Conservation (phyloP, 768 basidiomycete genomes). For the Naganishia vishniacii region DNA sequence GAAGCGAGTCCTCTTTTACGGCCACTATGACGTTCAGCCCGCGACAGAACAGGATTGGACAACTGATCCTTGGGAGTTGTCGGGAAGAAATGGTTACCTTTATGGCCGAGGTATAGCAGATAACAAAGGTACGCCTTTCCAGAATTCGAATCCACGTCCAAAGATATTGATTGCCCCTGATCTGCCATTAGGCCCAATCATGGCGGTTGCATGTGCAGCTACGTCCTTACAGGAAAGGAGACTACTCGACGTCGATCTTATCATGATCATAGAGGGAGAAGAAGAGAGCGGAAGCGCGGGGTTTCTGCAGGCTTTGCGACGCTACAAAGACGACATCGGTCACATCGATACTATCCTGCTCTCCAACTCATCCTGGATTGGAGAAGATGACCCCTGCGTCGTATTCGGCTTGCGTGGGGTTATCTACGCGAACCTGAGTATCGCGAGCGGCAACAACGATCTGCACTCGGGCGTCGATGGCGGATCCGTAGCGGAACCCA, state of each 20-base stretch:
- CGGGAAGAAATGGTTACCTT: constrained; percentile 68
- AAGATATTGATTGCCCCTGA: too few species aligned
- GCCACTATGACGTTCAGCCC: constrained; percentile 97
- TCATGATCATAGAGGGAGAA: constrained; percentile 91
- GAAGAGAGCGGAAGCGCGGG: constrained; percentile 91
- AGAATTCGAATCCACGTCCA: too few species aligned
- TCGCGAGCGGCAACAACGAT: constrained; percentile 68
- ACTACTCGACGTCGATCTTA: constrained; percentile 74
- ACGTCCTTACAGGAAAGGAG: constrained; percentile 69
- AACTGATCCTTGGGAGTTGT: constrained; percentile 74
- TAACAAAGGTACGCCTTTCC: constrained; percentile 65
- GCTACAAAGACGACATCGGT: constrained; percentile 77
- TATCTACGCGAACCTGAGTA: constrained; percentile 76
- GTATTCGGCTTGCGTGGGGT: constrained; percentile 94
- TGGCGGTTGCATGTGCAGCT: constrained; percentile 84
- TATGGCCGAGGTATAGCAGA: constrained; percentile 66
- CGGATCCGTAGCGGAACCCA: constrained; percentile 78
- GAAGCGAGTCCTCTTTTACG: constrained; percentile 71
- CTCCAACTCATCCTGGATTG: constrained; percentile 90
- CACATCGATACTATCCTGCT: constrained; percentile 77
- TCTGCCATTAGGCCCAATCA: constrained; percentile 62
- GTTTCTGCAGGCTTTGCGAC: constrained; percentile 68
- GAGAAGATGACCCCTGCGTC: constrained; percentile 82
- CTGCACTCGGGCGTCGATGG: constrained; percentile 93
- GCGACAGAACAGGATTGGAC: constrained; percentile 71